Percentiles rank a stretch among this genome's conserved stretches.
Evolutionary conservation across 1,284 basidiomycete genomes (phyloP).

Genomic region (Kwoniella shivajii): DNA sequence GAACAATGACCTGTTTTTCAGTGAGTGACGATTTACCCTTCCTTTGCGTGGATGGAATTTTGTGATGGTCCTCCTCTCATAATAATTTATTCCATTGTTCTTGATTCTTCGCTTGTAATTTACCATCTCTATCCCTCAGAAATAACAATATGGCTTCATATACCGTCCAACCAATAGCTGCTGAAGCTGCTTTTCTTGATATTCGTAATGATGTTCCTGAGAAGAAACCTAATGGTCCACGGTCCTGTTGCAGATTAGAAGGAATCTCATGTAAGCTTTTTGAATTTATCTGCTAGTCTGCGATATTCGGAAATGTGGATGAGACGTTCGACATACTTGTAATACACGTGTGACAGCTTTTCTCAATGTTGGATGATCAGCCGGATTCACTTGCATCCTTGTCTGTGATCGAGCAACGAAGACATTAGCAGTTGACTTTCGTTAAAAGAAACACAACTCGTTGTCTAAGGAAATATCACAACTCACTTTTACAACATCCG

Average conservation of each 20-base stretch:
- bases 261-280: not conserved
- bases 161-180: constrained; percentile 88
- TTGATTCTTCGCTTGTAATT: not conserved
- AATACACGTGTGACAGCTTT: constrained; percentile 68
- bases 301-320: not conserved
- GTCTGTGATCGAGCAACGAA: constrained; percentile 60
- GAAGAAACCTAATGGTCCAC: constrained; percentile 76
- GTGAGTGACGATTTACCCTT: too few relatives aligned
- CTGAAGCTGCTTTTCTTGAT: constrained; percentile 84
- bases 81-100: constrained; percentile 2
- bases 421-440: not conserved
- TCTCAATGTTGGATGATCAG: constrained; percentile 67
- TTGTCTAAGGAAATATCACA: not conserved
- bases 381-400: constrained; percentile 80
- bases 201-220: constrained; percentile 81
- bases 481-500: constrained; percentile 82
- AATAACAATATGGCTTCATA: constrained; percentile 75
- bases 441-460: not conserved
- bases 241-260: constrained; percentile 60
- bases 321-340: constrained; percentile 58
- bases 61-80: not conserved
- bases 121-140: constrained; percentile 48
- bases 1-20: too few relatives aligned
- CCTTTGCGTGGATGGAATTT: too few relatives aligned
- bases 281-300: not conserved